These are phyloP conservation scores for Mycena filopes DNA, from an alignment of 768 basidiomycete species.

Conservation along the genomic window DNA sequence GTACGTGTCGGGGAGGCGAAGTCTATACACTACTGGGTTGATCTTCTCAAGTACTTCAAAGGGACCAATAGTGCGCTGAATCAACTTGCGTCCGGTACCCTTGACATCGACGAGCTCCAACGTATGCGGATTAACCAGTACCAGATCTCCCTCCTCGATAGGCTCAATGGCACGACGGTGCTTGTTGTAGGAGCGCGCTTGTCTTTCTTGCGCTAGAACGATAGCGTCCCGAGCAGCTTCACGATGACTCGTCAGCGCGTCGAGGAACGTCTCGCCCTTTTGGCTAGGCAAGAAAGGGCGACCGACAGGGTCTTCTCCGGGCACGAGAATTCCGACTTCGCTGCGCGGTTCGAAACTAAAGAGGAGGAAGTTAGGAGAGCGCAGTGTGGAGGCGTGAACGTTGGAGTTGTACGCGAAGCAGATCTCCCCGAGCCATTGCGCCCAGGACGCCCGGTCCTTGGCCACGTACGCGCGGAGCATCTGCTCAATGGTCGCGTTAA, in stretches of 20 bases:
- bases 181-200: slow-evolving; percentile 37
- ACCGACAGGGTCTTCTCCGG: neutral
- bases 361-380: slow-evolving; percentile 41
- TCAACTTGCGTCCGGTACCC: slow-evolving; percentile 39
- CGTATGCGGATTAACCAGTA: slow-evolving; percentile 40
- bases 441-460: slow-evolving; percentile 38
- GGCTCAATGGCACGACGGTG: slow-evolving; percentile 20
- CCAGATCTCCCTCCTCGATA: slow-evolving; percentile 24
- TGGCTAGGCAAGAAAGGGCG: slow-evolving; percentile 26
- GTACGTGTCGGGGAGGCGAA: slow-evolving; percentile 37
- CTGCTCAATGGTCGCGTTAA: slow-evolving; percentile 43
- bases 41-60: slow-evolving; percentile 41
- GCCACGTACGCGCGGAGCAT: slow-evolving; percentile 44
- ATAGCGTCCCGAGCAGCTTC: slow-evolving; percentile 32
- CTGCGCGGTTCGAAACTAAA: slow-evolving; percentile 40
- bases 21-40: slow-evolving; percentile 36
- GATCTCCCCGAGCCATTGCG: slow-evolving; percentile 37
- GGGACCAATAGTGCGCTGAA: slow-evolving; percentile 36
- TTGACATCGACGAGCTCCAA: slow-evolving; percentile 35
- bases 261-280: slow-evolving; percentile 22
- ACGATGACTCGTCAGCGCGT: slow-evolving; percentile 13
- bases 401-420: slow-evolving; percentile 46
- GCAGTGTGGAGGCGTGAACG: slow-evolving; percentile 37
- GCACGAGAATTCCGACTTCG: slow-evolving; percentile 10
- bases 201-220: slow-evolving; percentile 36